Evolutionary conservation across 1,139 yeast species (phyloP), one percentile per base, ranked within the genome.

Genomic region (Lodderomyces orthopsilosis): DNA sequence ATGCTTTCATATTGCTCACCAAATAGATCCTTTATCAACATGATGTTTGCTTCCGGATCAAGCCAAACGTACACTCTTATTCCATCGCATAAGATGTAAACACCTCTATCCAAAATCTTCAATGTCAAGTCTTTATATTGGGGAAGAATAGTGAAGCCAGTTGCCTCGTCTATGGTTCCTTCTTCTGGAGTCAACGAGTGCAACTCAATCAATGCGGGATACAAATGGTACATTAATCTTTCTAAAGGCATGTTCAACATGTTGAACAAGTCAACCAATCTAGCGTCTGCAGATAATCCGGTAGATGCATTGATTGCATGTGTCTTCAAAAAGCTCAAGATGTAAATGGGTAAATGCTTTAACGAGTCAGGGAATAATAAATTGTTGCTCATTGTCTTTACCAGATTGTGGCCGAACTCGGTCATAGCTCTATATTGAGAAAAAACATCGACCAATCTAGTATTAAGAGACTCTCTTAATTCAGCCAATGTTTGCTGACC

Each of bases 281-380:
- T 75, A 1, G 74, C 57, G 59, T 85, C 89, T 15, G 82, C 79
- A 7, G 66, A 52, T 13, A 64, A 44, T 14, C 75, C 68, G 3
- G 71, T 59, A 3, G 76, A 62, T 24, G 71, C 76, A 44, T 83
- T 74, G 54, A 91, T 70, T 1, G 91, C 81, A 40, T 70, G 72
- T 0, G 85, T 63, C 59, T 93, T 93, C 52, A 84, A 74, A 47
- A 90, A 78, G 0, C 94, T 73, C 44, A 89, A 70, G 42, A 87
- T 61, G 54, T 77, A 82, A 53, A 84, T 73, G 5, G 95, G 83
- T 43, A 93, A 68, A 38, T 89, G 81, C 47, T 82, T 80, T 52
- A 94, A 68, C 6, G 94, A 80, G 41, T 85, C 87, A 0, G 98
- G 98, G 65, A 93, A 74, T 8, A 91, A 74, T 46, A 93, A 68